Percentiles rank a stretch among this genome's conserved stretches.
These are phyloP conservation scores for Primulina tabacum DNA, from an alignment of 257 asterid species.

Conservation along the genomic window DNA sequence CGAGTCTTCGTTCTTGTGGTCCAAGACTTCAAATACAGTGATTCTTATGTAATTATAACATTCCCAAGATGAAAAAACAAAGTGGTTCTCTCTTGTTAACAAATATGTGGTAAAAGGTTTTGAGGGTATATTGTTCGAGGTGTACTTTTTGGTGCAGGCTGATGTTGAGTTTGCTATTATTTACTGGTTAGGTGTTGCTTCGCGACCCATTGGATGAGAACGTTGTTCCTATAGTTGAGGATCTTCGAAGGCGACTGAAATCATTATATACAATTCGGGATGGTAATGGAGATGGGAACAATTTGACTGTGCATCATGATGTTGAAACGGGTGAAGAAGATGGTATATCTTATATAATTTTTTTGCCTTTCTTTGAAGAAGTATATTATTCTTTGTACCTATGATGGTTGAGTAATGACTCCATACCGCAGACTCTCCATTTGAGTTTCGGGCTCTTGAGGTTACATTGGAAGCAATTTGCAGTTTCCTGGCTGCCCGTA, in stretches of 20 bases:
- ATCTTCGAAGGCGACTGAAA: constrained; percentile 71
- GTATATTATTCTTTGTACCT: constrained; percentile 9
- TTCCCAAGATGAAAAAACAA: neutral
- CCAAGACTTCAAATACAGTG: no score
- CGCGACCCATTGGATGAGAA: constrained; percentile 76
- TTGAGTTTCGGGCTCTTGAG: constrained; percentile 86
- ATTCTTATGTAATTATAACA: neutral
- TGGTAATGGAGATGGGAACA: constrained; percentile 55
- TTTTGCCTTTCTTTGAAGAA: constrained; percentile 7
- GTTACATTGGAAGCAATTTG: constrained; percentile 92
- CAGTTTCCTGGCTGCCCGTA: constrained; percentile 78
- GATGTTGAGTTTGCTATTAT: constrained; percentile 15
- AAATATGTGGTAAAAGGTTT: neutral
- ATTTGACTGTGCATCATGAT: constrained; percentile 47
- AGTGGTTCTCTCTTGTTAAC: neutral
- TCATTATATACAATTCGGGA: constrained; percentile 47
- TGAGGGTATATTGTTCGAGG: neutral
- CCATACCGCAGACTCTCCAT: constrained; percentile 68
- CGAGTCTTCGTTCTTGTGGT: neutral
- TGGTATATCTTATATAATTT: constrained; percentile 39
- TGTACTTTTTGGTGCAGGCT: neutral
- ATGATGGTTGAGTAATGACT: neutral
- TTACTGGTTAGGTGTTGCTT: constrained; percentile 57
- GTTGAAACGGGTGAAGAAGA: constrained; percentile 75
- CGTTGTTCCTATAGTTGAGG: constrained; percentile 76